phyloP scores from a whole-genome alignment of 306 rosid species.

The Vigna trinervia region DNA sequence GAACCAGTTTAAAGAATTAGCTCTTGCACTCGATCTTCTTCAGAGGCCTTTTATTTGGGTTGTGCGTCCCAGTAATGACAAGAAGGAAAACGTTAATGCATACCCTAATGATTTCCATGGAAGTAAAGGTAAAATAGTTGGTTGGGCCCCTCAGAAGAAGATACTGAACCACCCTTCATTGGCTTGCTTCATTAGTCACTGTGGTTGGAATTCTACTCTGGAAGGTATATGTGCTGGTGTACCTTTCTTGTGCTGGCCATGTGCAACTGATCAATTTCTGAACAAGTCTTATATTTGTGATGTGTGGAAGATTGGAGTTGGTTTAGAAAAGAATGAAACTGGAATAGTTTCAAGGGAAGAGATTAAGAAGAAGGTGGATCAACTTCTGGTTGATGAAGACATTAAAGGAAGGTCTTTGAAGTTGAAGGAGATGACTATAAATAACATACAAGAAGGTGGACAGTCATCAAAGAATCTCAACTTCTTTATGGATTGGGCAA shows the following conservation, averaged over 20 bases:
- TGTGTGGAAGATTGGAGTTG: constrained; percentile 48
- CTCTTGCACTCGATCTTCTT: constrained; percentile 43
- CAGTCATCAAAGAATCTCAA: constrained; percentile 5
- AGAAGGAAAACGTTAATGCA: constrained; percentile 15
- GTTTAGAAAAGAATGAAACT: constrained; percentile 37
- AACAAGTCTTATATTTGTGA: constrained; percentile 42
- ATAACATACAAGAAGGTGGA: background rate
- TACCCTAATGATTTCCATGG: constrained; percentile 45
- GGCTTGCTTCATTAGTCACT: constrained; percentile 62
- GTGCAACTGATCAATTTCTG: constrained; percentile 9
- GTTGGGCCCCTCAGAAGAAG: constrained; percentile 55
- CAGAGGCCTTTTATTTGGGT: constrained; percentile 48
- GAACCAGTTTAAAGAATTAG: constrained; percentile 46
- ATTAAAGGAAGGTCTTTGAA: constrained; percentile 7
- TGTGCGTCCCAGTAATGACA: constrained; percentile 21
- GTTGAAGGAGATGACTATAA: background rate
- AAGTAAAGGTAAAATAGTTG: constrained; percentile 42
- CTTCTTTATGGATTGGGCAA: background rate
- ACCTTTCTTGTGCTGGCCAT: constrained; percentile 55
- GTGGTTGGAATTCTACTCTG: constrained; percentile 60
- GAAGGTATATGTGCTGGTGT: constrained; percentile 51
- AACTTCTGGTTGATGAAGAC: background rate
- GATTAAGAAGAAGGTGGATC: constrained; percentile 39
- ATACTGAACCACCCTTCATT: constrained; percentile 46
- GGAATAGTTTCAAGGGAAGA: constrained; percentile 38